Percentiles rank a stretch among this genome's conserved stretches.
Conservation (phyloP, 495 filamentous ascomycete genomes). For the Durotheca rogersii region DNA sequence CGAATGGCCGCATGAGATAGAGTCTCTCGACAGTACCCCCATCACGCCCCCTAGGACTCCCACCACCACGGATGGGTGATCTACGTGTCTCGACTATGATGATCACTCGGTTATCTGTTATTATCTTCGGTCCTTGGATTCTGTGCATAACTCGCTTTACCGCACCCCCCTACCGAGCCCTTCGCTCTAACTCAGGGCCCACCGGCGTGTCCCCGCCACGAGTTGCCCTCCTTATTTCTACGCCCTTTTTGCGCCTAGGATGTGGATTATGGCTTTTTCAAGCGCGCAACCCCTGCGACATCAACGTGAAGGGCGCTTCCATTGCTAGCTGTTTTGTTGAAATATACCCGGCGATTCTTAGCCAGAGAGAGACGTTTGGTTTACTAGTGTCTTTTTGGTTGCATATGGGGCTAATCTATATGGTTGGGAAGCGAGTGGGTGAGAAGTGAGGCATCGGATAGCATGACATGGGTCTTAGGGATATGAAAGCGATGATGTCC, state of each 20-base stretch:
- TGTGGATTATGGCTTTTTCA: not conserved
- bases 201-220: not conserved
- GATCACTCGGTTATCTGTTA: not conserved
- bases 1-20: slow-evolving; percentile 41
- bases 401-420: not conserved
- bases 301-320: slow-evolving; percentile 1
- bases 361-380: slow-evolving; percentile 3
- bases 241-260: slow-evolving; percentile 7
- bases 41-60: too few relatives aligned
- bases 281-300: slow-evolving; percentile 1
- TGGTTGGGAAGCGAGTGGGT: not conserved
- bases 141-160: not conserved
- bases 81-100: not conserved
- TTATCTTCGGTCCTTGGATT: not conserved
- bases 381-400: too few relatives aligned
- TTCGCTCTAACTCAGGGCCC: too few relatives aligned
- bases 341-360: slow-evolving; percentile 19
- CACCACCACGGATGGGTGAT: slow-evolving; percentile 22
- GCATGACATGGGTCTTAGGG: too few relatives aligned
- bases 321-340: slow-evolving; percentile 6
- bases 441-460: too few relatives aligned
- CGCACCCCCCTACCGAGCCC: not conserved
- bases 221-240: not conserved
- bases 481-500: too few relatives aligned
- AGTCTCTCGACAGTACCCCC: slow-evolving; percentile 17